Base-by-base conservation (phyloP, 2,329 filamentous ascomycete species). In the Aspergillus spinulosporus region DNA sequence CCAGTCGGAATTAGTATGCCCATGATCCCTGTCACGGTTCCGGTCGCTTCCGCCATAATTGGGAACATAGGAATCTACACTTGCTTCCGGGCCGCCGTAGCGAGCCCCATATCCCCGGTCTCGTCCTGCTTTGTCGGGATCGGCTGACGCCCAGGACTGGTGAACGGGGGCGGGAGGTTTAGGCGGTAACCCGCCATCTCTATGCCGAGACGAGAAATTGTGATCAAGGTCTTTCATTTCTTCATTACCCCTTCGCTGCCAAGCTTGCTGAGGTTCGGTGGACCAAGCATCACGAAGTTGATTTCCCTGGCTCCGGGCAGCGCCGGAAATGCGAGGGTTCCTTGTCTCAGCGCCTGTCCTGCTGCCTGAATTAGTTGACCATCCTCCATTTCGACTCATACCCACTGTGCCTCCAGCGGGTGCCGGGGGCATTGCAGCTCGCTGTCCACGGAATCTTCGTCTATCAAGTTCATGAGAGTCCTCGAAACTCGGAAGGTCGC, bases 391-490 rank as follows among this genome's bases (percentile, higher is more conserved):
- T 8, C 82, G 79, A 8, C 82, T 84, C 66, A 92, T 85, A 11
- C 93, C 93, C 2, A 96, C 92, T 1, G 90, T 92, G 3, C 91
- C 93, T 9, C 92, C 93, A 64, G 93, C 92, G 0, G 94, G 94
- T 0, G 93, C 94, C 9, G 94, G 93, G 3, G 93, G 93, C 9
- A 93, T 82, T 21, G 87, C 88, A 21, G 88, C 88, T 68, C 90
- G 90, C 67, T 94, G 88, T 57, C 92, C 89, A 63, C 95, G 88
- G 65, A 92, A 93, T 74, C 93, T 95, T 71, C 92, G 86, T 49
- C 93, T 85, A 71, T 99, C 94, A n/a, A 97, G 80, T 73, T 99
- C 94, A 74, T 99, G 94, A 44, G 92, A 96, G 67, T 97, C 93
- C 69, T 96, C 90, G 68, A 96, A 97, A 12, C 79, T 83, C 2